Conservation (phyloP, 225 moss, liverwort and hornwort genomes). For the Neckera pumila region DNA sequence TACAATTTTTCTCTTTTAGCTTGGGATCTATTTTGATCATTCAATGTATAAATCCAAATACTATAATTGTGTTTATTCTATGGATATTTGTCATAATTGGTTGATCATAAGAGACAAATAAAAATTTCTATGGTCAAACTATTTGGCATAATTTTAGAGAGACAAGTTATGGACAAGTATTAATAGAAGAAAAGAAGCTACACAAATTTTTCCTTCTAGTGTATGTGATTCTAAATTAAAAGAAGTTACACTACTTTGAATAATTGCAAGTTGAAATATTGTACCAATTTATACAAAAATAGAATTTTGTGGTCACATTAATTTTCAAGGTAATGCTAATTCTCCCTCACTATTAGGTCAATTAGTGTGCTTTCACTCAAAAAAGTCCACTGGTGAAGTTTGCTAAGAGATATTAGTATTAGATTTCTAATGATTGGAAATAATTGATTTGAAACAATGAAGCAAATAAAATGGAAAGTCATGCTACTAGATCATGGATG, state of each 20-base stretch:
- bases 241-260: background rate
- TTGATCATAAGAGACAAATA: background rate
- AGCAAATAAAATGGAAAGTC: background rate
- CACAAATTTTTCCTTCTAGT: background rate
- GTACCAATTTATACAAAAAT: background rate
- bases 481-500: background rate
- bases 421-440: background rate
- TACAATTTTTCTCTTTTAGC: background rate
- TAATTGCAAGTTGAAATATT: background rate
- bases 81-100: background rate
- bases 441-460: background rate
- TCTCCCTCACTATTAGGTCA: accelerated
- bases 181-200: background rate
- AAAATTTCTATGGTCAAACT: background rate
- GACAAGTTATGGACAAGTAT: background rate
- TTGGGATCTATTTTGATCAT: accelerated
- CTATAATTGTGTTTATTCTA: background rate
- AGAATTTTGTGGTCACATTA: accelerated
- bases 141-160: background rate
- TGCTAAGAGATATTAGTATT: background rate
- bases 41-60: background rate
- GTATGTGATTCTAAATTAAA: background rate
- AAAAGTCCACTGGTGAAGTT: accelerated
- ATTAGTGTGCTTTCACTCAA: accelerated
- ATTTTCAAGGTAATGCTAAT: background rate